Base-by-base conservation (phyloP, 495 filamentous ascomycete genomes). In the Chlorociboria aeruginascens region DNA sequence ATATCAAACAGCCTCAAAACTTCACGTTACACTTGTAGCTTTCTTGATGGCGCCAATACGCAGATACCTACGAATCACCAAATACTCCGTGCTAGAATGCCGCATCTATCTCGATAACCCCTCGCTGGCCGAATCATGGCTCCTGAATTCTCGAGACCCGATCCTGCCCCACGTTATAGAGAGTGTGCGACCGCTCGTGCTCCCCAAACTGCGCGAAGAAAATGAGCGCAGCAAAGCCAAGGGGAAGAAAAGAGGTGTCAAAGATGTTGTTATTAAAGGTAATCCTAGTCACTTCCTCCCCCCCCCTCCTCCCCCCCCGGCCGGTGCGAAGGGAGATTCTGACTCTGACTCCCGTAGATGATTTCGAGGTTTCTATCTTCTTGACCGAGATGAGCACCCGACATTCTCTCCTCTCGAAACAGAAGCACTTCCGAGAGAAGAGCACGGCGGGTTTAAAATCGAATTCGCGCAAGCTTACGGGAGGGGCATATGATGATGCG, bases 91-190 rank as follows among this genome's bases (percentile, higher is more conserved):
- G 46, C 75, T 98, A 40, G 92, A 98, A 73, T 85, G 82, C 42
- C 86, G 90, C 35, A 90, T 98, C 56, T 98, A 95, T 65, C 78
- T 95, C 38, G 92, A 96, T 48, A 86, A 85, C 48, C 92, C 92
- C 2, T 77, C 83, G 7, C 81, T 93, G 38, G 70, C 69, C 6
- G 74, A 81, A 35, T 70, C 79, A 50, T 98, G 92, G 92, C 79
- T 98, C 8, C 74, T 95, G 39, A 78, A 78, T 51, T 63, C 81
- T 13, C 74, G 78, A 39, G 70, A 85, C 50, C 79, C 83, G 1
- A 73, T 88, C 29, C 75, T 98, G 8, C 82, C 81, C 10, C 82
- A 81, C 45, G 78, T 96, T 52, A 86, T 97, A 47, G 75, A 82
- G 56, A 81, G 79, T 36, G 81, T 96, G 16, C 81, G 85, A 10